Percentiles rank a stretch among this genome's conserved stretches.
These are phyloP conservation scores for Blastocystis sp. DNA, from an alignment of 352 stramenopile species.

Conservation along the genomic window DNA sequence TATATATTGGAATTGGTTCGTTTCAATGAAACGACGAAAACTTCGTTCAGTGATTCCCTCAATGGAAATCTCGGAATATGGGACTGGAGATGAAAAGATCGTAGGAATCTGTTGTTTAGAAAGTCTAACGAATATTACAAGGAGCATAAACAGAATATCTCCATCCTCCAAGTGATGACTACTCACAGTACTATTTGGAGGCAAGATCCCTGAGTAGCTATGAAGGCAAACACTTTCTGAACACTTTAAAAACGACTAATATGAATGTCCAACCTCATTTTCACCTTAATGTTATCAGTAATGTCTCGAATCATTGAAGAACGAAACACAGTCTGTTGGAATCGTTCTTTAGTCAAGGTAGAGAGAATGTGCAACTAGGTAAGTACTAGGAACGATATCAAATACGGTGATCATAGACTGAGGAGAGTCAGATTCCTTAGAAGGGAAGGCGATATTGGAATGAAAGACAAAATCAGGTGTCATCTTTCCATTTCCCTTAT, in stretches of 20 bases:
- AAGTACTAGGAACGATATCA: background rate
- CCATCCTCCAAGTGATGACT: background rate
- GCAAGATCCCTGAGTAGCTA: background rate
- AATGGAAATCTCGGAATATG: background rate
- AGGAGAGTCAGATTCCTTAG: background rate
- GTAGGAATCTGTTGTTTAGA: background rate
- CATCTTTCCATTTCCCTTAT: too few relatives aligned
- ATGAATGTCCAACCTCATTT: background rate
- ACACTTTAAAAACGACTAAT: background rate
- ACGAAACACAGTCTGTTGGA: background rate
- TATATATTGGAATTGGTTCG: conserved; percentile 8
- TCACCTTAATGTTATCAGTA: background rate
- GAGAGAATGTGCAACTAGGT: conserved; percentile 25
- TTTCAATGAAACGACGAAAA: background rate
- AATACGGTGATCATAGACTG: background rate
- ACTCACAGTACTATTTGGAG: background rate
- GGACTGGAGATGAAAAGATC: background rate
- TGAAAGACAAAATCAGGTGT: too few relatives aligned
- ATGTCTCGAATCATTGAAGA: background rate
- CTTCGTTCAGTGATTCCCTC: background rate
- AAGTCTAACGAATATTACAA: background rate
- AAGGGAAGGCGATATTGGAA: too few relatives aligned
- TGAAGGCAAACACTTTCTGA: background rate
- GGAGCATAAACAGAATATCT: conserved; percentile 8
- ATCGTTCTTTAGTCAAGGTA: background rate